These are phyloP conservation scores for Solanum hybrid DNA, from an alignment of 305 asterid species.

Conservation along the genomic window DNA sequence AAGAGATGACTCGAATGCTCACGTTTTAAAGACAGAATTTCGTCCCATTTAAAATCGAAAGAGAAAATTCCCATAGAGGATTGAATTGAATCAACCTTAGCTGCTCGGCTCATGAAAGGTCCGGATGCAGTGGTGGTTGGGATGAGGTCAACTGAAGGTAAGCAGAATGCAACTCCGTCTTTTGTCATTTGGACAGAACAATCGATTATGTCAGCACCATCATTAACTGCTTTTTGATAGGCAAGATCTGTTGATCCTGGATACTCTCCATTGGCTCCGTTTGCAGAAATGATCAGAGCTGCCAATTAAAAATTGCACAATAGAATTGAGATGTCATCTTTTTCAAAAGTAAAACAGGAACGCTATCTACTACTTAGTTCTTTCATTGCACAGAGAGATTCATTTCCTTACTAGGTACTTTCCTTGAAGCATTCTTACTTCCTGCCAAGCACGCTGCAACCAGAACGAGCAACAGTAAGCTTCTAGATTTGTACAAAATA, in stretches of 20 bases:
- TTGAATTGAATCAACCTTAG: constrained; percentile 45
- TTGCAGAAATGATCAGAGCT: constrained; percentile 77
- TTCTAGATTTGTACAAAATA: neutral
- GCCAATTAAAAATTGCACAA: neutral
- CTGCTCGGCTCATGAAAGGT: constrained; percentile 37
- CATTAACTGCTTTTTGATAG: constrained; percentile 76
- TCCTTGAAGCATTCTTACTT: constrained; percentile 44
- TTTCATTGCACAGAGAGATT: neutral
- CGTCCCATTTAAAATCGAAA: constrained; percentile 75
- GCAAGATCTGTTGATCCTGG: constrained; percentile 87
- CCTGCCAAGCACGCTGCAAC: constrained; percentile 56
- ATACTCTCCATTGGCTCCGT: constrained; percentile 90
- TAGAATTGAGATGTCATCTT: neutral
- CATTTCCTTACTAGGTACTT: constrained; percentile 31
- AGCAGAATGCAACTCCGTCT: constrained; percentile 80
- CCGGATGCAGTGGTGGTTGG: constrained; percentile 70
- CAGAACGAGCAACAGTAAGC: neutral
- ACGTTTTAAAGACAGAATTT: constrained; percentile 70
- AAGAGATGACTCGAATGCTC: constrained; percentile 9
- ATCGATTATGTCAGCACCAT: constrained; percentile 83
- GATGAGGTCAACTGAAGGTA: constrained; percentile 55
- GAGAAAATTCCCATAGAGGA: constrained; percentile 63
- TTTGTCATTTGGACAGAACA: constrained; percentile 84
- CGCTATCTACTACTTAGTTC: neutral
- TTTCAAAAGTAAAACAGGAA: neutral